These are phyloP conservation scores for Aspergillus japonicus DNA, from an alignment of 2,329 filamentous ascomycete species.

Conservation along the genomic window DNA sequence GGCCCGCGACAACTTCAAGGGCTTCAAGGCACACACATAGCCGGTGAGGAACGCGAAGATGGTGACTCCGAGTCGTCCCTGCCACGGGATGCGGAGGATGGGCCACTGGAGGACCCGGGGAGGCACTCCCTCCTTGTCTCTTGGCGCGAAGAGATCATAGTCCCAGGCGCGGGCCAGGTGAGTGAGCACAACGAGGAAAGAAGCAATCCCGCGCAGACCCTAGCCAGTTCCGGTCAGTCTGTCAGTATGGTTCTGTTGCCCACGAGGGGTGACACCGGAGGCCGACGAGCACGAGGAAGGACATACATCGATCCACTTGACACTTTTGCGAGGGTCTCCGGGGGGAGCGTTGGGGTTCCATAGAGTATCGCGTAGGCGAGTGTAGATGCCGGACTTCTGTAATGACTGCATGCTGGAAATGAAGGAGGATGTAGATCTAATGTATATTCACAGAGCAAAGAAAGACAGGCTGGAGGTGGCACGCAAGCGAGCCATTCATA, in stretches of 20 bases:
- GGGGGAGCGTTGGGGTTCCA: constrained; percentile 25
- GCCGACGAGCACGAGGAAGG: background rate
- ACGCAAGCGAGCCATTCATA: background rate
- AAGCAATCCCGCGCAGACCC: constrained; percentile 55
- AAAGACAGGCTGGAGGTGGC: background rate
- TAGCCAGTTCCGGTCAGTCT: constrained; percentile 20
- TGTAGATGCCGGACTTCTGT: constrained; percentile 20
- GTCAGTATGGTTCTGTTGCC: background rate
- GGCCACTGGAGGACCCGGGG: constrained; percentile 52
- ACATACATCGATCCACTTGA: constrained; percentile 63
- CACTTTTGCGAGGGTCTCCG: constrained; percentile 39
- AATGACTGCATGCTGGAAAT: constrained; percentile 11
- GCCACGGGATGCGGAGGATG: constrained; percentile 56
- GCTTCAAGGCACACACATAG: constrained; percentile 57
- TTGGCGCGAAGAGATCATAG: constrained; percentile 52
- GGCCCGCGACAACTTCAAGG: constrained; percentile 51
- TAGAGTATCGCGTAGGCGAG: constrained; percentile 21
- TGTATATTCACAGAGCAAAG: background rate
- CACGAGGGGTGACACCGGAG: background rate
- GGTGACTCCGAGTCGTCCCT: constrained; percentile 55
- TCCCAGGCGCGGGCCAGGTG: constrained; percentile 54
- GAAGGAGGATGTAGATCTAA: background rate
- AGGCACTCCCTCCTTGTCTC: constrained; percentile 42
- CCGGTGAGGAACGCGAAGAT: constrained; percentile 58
- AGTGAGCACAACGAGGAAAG: constrained; percentile 54